Percentiles rank a stretch among this genome's conserved stretches.
Conservation (phyloP, 2,329 filamentous ascomycete genomes). For the Incumbomyces lentus region DNA sequence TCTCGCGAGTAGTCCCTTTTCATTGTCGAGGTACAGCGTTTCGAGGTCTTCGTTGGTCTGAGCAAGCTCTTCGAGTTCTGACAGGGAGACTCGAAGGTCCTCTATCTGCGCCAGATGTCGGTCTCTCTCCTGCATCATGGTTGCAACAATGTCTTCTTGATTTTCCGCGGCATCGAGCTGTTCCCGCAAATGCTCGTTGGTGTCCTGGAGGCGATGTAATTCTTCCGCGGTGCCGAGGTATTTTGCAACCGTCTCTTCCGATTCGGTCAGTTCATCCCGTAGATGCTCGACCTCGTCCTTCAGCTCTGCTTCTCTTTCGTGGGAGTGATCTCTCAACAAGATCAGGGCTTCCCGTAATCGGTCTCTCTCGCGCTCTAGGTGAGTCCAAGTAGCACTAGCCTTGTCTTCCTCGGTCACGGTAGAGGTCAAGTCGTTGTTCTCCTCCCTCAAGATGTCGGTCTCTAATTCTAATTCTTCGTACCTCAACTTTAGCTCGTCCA, state of each 20-base stretch:
- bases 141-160: slow-evolving; percentile 88
- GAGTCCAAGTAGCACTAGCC: slow-evolving; percentile 76
- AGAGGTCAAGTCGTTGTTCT: slow-evolving; percentile 72
- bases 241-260: slow-evolving; percentile 56
- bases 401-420: slow-evolving; percentile 84
- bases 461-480: slow-evolving; percentile 80
- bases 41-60: slow-evolving; percentile 94
- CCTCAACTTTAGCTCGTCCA: slow-evolving; percentile 64
- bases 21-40: slow-evolving; percentile 58
- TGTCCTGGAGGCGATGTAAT: slow-evolving; percentile 59
- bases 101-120: slow-evolving; percentile 26
- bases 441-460: slow-evolving; percentile 73
- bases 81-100: slow-evolving; percentile 43
- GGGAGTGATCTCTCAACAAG: slow-evolving; percentile 72
- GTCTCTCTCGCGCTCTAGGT: slow-evolving; percentile 85
- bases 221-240: slow-evolving; percentile 62
- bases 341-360: slow-evolving; percentile 76
- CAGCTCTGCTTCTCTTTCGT: slow-evolving; percentile 72
- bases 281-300: slow-evolving; percentile 62
- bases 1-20: slow-evolving; percentile 89
- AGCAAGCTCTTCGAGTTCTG: slow-evolving; percentile 78
- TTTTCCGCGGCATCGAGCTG: slow-evolving; percentile 82
- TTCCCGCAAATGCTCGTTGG: slow-evolving; percentile 75
- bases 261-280: slow-evolving; percentile 63
- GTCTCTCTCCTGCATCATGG: slow-evolving; percentile 79